Base-by-base conservation (phyloP, 2,329 filamentous ascomycete species). In the Albifimbria verrucaria region DNA sequence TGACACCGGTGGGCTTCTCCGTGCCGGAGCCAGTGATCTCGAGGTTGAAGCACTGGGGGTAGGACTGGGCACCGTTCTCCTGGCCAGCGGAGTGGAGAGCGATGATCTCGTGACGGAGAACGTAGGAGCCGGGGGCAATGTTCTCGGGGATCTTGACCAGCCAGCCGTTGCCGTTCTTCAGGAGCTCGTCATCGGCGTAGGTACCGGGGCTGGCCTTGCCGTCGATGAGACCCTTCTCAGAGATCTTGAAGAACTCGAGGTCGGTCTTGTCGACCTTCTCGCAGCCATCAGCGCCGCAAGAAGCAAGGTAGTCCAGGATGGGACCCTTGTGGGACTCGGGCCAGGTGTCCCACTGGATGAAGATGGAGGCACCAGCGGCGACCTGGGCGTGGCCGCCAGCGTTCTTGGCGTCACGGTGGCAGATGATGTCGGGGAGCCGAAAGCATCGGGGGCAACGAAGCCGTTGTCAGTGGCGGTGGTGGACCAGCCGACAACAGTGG, bases 171-270 rank as follows among this genome's bases (percentile, higher is more conserved):
- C 57, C 57, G 77, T 68, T 65, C 52, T 66, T 61, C 62, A 79
- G 77, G 54, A 82, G 67, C 21, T 76, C 64, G 57, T 67, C 66
- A 17, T 69, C 59, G 44, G 65, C 67, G 64, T 71, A 75, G 41
- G 51, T 58, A 50, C 66, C 61, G 54, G 68, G 71, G 56, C 67
- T 71, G 56, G 69, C 62, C 58, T 79, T 69, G 55, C 83, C 74
- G 48, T 62, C 55, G 53, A 78, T 65, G 23, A 83, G 73, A 60
- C 84, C 85, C 36, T 67, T 72, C 60, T 79, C 77, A 49, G 78
- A 76, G 56, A 88, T 86, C 79, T 89, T 88, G 78, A 86, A 82
- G 71, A 81, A 87, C 61, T 80, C 68, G 50, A 87, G 76, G 10
- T 70, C 65, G 7, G 69, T 69, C 70, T 83, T 81, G 69, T 81